A percentile compares a stretch with the other conserved stretches of the same genome.
phyloP scores from a whole-genome alignment of 1,284 basidiomycete genomes.

The Termitomyces sp. region DNA sequence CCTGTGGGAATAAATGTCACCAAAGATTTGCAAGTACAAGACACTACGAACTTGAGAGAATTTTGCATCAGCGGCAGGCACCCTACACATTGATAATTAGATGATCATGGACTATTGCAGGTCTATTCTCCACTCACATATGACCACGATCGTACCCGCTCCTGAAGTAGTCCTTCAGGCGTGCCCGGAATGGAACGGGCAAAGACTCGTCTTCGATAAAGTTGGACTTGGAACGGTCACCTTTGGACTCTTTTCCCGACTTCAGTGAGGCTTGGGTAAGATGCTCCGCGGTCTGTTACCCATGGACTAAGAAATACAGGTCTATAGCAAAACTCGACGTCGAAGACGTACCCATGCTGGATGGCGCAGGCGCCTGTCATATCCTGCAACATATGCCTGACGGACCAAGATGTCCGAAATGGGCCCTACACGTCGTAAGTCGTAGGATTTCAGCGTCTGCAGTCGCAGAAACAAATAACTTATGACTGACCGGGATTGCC shows the following conservation, averaged over 20 bases:
- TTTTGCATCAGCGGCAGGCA: conserved; percentile 97
- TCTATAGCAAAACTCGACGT: not conserved
- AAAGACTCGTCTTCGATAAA: conserved; percentile 85
- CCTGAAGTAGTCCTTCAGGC: conserved; percentile 84
- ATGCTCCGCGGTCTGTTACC: conserved; percentile 81
- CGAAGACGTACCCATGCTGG: conserved; percentile 77
- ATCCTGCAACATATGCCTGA: conserved; percentile 83
- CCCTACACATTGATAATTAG: conserved; percentile 45
- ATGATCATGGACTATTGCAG: not conserved
- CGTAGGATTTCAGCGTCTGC: not conserved
- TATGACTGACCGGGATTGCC: conserved; percentile 62
- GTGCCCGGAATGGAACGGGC: conserved; percentile 79
- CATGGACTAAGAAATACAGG: not conserved
- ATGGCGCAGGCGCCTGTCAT: conserved; percentile 87
- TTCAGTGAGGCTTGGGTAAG: conserved; percentile 73
- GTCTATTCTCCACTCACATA: conserved; percentile 55
- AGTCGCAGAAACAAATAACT: conserved; percentile 7
- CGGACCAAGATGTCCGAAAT: conserved; percentile 76
- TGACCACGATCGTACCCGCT: conserved; percentile 97
- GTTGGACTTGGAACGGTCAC: conserved; percentile 72
- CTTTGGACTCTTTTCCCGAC: conserved; percentile 34
- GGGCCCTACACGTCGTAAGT: conserved; percentile 54
- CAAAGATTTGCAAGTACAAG: not conserved
- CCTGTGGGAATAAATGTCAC: conserved; percentile 42
- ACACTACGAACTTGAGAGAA: conserved; percentile 30